Evolutionary conservation across 2,329 filamentous ascomycete species (phyloP), one percentile per base, ranked within the genome.

Genomic region (Clonostachys rhizophaga): DNA sequence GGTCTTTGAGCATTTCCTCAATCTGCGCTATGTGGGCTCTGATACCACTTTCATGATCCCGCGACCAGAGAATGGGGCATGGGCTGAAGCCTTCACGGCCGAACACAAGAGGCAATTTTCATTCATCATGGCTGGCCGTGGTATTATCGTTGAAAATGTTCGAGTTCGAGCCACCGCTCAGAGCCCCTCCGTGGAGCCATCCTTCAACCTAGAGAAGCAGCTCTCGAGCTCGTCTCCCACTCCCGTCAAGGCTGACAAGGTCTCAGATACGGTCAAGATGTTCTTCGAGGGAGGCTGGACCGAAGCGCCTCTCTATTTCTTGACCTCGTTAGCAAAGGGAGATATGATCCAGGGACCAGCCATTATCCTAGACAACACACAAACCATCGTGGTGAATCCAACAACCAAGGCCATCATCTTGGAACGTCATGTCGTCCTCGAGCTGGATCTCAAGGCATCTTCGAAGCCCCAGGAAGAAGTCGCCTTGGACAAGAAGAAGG

Each of bases 221-320:
- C 17, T 49, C 12, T 17, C 47, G 17, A 40, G 43, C 20, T 39
- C 47, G n/a, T 11, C 43, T n/a, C 35, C 14, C 6, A 20, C 20
- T 17, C 20, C 17, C n/a, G 42, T 50, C 58, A 5, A 50, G 51
- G 20, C 53, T 51, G 40, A 50, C 47, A 34, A 47, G 49, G 13
- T 42, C 42, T 1, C 42, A 50, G 79, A 79, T 56, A 79, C 76
- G 4, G 80, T 84, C 58, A 81, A 91, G 66, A 72, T 95, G 3
- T 87, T 94, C 5, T 85, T 81, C 10, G 82, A 87, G 55, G 89
- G 89, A 11, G 74, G 81, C 16, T 45, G 44, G 44, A 20, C 17
- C 12, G 14, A 17, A 6, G 44, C 17, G 34, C 16, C 37, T 18
- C 37, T 53, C 6, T 48, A 45, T 40, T 39, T 17, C 11, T 47